phyloP scores from a whole-genome alignment of 1,284 basidiomycete species.

The Ustilago hordei region DNA sequence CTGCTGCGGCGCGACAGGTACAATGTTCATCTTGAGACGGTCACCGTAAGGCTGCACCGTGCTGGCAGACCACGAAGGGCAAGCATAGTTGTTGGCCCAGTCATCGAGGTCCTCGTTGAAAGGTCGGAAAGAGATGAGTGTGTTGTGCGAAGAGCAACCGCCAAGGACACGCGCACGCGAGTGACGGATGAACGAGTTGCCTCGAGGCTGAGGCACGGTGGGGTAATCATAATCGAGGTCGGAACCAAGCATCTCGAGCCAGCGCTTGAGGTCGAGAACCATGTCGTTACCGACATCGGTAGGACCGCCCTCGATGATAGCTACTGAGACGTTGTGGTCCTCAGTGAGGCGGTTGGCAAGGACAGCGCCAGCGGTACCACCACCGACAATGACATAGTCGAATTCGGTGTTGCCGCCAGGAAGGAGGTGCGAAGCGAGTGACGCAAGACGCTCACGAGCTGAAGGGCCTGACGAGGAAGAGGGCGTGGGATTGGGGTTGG shows the following conservation, averaged over 20 bases:
- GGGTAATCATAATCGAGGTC: slow-evolving; percentile 69
- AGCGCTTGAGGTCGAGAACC: slow-evolving; percentile 67
- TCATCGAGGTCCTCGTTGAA: slow-evolving; percentile 69
- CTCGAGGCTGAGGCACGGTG: slow-evolving; percentile 67
- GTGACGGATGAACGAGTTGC: slow-evolving; percentile 70
- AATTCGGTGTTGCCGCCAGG: slow-evolving; percentile 62
- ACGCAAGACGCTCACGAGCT: slow-evolving; percentile 57
- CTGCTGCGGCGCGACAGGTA: slow-evolving; percentile 68
- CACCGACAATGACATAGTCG: slow-evolving; percentile 69
- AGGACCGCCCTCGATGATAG: slow-evolving; percentile 70
- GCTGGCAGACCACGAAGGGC: slow-evolving; percentile 62
- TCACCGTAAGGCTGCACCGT: slow-evolving; percentile 68
- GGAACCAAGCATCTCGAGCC: slow-evolving; percentile 69
- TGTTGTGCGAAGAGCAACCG: slow-evolving; percentile 70
- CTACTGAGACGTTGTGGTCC: slow-evolving; percentile 65
- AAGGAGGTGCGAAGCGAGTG: slow-evolving; percentile 63
- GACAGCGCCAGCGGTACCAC: slow-evolving; percentile 69
- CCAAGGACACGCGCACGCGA: slow-evolving; percentile 68
- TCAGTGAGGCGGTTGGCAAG: slow-evolving; percentile 69
- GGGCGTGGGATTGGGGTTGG: slow-evolving; percentile 22
- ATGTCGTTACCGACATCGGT: slow-evolving; percentile 65
- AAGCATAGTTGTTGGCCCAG: slow-evolving; percentile 67
- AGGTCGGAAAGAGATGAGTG: slow-evolving; percentile 70
- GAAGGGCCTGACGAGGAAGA: slow-evolving; percentile 31
- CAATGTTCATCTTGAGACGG: slow-evolving; percentile 68